Evolutionary conservation across 768 basidiomycete species (phyloP).

Genomic region (Rhizopogon roseolus): DNA sequence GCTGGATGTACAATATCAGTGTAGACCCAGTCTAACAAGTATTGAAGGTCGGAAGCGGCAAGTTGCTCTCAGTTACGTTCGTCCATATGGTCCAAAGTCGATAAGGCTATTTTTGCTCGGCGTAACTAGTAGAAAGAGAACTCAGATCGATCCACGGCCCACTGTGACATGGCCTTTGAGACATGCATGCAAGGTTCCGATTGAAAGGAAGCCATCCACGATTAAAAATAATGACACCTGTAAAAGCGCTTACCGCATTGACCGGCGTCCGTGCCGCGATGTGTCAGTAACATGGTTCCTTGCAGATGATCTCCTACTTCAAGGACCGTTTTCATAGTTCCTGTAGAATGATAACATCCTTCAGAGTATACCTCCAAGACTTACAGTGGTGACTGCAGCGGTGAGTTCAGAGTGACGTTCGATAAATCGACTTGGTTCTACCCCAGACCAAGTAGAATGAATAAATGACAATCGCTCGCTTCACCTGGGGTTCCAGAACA

Average conservation of each 20-base stretch:
- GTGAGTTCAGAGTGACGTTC: too few relatives aligned
- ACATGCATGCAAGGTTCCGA: neutral
- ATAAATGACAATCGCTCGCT: too few relatives aligned
- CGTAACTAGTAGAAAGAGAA: neutral
- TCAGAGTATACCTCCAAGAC: too few relatives aligned
- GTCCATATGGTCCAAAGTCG: neutral
- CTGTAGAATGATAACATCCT: too few relatives aligned
- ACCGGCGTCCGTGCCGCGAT: neutral
- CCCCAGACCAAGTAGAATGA: too few relatives aligned
- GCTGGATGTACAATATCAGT: neutral
- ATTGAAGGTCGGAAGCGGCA: neutral
- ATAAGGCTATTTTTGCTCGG: slow-evolving; percentile 7
- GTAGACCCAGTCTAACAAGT: neutral
- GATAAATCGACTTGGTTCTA: too few relatives aligned
- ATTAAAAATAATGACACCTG: neutral
- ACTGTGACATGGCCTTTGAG: neutral
- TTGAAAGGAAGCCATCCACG: too few relatives aligned
- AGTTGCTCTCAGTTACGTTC: neutral
- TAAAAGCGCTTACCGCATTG: neutral
- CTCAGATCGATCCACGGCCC: neutral
- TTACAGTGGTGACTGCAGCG: too few relatives aligned
- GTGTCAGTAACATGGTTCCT: neutral
- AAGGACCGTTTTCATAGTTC: too few relatives aligned
- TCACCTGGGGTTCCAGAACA: too few relatives aligned
- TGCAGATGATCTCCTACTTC: neutral